A percentile compares a stretch with the other conserved stretches of the same genome.
Evolutionary conservation across 2,329 filamentous ascomycete genomes (phyloP).

Genomic region (Diplodia intermedia): DNA sequence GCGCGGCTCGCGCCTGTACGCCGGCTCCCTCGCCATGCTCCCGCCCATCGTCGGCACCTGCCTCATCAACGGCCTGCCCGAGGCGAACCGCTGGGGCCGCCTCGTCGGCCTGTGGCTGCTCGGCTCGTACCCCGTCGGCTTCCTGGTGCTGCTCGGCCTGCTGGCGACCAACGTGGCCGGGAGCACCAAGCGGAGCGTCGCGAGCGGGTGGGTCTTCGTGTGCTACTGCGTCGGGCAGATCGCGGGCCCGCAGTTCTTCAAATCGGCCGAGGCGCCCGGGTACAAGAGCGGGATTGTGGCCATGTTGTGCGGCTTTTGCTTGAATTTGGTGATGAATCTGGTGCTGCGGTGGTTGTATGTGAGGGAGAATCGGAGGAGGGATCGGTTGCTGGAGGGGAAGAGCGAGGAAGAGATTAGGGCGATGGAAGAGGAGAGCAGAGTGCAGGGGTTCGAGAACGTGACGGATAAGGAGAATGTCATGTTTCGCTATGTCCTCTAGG

Average conservation of each 20-base stretch:
- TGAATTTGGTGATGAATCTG: conserved; percentile 53
- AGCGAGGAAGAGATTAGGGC: conserved; percentile 63
- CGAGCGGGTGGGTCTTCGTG: conserved; percentile 69
- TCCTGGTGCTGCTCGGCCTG: conserved; percentile 68
- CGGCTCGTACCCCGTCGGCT: conserved; percentile 66
- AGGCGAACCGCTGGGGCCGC: conserved; percentile 57
- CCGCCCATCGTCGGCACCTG: conserved; percentile 64
- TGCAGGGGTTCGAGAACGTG: conserved; percentile 37
- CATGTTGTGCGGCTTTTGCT: conserved; percentile 67
- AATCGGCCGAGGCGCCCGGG: conserved; percentile 63
- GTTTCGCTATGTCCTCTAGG: conserved; percentile 37
- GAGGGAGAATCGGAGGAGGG: conserved; percentile 66
- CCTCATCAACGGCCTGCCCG: conserved; percentile 59
- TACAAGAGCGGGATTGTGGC: conserved; percentile 65
- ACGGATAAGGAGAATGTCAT: conserved; percentile 37
- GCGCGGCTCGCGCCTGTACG: conserved; percentile 63
- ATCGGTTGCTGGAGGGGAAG: conserved; percentile 62
- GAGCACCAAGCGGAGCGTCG: conserved; percentile 73
- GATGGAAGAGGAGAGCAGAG: conserved; percentile 44
- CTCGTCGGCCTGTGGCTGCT: conserved; percentile 66
- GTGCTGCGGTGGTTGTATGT: conserved; percentile 59
- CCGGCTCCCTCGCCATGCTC: conserved; percentile 57
- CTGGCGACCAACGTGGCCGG: conserved; percentile 69
- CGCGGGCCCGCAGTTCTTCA: conserved; percentile 70
- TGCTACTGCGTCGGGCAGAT: conserved; percentile 72